phyloP scores from a whole-genome alignment of 768 basidiomycete genomes.

The Pleurotus djamor region DNA sequence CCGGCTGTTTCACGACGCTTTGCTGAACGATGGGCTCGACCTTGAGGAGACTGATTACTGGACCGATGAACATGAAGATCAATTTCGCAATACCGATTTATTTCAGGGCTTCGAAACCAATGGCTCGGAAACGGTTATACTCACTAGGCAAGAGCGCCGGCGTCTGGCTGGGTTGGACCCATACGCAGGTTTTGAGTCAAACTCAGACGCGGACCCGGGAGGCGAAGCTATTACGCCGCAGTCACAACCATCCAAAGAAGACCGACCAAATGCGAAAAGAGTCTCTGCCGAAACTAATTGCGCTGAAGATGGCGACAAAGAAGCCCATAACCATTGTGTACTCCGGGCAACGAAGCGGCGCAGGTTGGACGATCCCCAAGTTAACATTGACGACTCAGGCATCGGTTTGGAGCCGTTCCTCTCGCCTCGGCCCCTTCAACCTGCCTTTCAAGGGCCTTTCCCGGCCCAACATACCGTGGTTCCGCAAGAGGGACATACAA shows the following conservation, averaged over 20 bases:
- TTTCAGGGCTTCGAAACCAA: background rate
- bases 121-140: constrained; percentile 27
- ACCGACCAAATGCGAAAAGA: background rate
- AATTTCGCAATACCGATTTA: background rate
- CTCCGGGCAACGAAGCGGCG: background rate
- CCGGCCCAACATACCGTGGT: no score
- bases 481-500: no score
- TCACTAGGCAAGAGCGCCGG: constrained; percentile 39
- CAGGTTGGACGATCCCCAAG: constrained; percentile 6
- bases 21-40: background rate
- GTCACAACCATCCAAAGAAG: background rate
- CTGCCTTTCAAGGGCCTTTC: constrained; percentile 11
- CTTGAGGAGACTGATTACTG: background rate
- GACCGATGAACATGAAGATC: constrained; percentile 9
- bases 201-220: constrained; percentile 1
- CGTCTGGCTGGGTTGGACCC: constrained; percentile 13
- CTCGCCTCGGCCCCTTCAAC: constrained; percentile 10
- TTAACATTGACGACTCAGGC: constrained; percentile 12
- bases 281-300: background rate
- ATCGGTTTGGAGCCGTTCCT: constrained; percentile 12
- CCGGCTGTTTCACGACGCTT: background rate
- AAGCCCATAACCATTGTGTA: background rate
- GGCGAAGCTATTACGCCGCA: background rate
- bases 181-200: constrained; percentile 1
- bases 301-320: background rate